Evolutionary conservation across 2,329 filamentous ascomycete species (phyloP), one percentile per base, ranked within the genome.

Genomic region (Colletotrichum musae): DNA sequence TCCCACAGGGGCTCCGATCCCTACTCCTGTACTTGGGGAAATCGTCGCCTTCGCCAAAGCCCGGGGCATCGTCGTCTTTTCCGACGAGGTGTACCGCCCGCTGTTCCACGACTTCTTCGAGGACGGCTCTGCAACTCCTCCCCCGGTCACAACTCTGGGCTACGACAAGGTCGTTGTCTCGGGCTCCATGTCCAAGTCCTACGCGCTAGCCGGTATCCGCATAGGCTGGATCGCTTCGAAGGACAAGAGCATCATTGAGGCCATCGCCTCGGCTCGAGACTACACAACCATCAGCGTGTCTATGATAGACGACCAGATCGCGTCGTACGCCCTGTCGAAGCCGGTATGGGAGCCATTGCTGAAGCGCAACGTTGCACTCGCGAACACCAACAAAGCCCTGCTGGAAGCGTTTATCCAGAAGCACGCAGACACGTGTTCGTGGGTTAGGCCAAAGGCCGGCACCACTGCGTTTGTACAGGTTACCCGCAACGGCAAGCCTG

Each of bases 281-380:
- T 97, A 96, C 82, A 97, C 93, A 4, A 94, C 93, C 28, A 97
- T 97, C 74, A 93, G 92, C 47, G 93, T 97, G 0, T 93, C 92
- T n/a, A 89, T 92, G 75, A 82, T 97, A 6, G 94, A 97, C 77
- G 93, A 97, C 77, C 87, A 88, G 58, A 85, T 97, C 12, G 94
- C 94, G 2, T 87, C 88, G 32, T 95, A 91, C 75, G 94, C 94
- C 0, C 82, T 97, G 7, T 88, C 88, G 6, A 72, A 76, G 5
- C 72, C 76, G 2, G 84, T 88, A 2, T 77, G 79, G 32, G 76
- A 76, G 4, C 74, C 74, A 5, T 74, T 85, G 12, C 82, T 87
- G 2, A 81, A 84, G 41, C 91, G 92, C 21, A 87, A 94, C 74
- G 86, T 91, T 53, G 82, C 83, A 28, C 85, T 96, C 2, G 92